Evolutionary conservation across 148 eudicot species (phyloP).

Genomic region (Chenopodium album): DNA sequence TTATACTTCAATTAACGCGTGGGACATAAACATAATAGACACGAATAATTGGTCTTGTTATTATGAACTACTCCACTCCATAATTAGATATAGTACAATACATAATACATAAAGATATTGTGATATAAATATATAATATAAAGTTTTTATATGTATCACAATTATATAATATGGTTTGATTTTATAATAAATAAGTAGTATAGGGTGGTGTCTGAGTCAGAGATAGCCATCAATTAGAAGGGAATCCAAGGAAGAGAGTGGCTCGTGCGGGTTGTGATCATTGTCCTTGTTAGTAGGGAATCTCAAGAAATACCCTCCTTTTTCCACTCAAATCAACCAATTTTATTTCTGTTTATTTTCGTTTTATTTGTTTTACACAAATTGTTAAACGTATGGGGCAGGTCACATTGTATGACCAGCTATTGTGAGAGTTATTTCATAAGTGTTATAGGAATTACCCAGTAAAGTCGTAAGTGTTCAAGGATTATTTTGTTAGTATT

Average conservation of each 20-base stretch:
- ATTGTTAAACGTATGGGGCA: too few species aligned
- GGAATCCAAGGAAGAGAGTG: slow-evolving; percentile 42
- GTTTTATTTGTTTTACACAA: too few species aligned
- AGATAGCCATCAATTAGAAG: slow-evolving; percentile 20
- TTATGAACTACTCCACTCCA: neutral
- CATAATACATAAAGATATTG: neutral
- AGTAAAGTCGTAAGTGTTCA: too few species aligned
- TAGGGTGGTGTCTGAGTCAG: slow-evolving; percentile 1
- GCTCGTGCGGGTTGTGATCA: slow-evolving; percentile 35
- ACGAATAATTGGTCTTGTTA: neutral
- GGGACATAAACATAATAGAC: slow-evolving; percentile 19
- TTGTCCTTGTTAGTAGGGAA: slow-evolving; percentile 18
- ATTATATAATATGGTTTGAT: neutral
- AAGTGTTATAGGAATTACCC: too few species aligned
- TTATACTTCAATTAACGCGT: slow-evolving; percentile 6
- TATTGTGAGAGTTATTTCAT: too few species aligned
- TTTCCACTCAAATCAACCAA: neutral
- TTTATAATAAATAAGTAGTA: neutral
- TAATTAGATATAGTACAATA: neutral
- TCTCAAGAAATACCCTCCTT: slow-evolving; percentile 20
- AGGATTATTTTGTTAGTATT: too few species aligned
- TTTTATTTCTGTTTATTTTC: neutral
- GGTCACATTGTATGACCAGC: too few species aligned
- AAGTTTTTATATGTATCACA: slow-evolving; percentile 18
- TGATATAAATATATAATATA: neutral